Percentiles rank a stretch among this genome's conserved stretches.
Conservation (phyloP, 192 early-diverging fungal species). For the Coemansia sp. region DNA sequence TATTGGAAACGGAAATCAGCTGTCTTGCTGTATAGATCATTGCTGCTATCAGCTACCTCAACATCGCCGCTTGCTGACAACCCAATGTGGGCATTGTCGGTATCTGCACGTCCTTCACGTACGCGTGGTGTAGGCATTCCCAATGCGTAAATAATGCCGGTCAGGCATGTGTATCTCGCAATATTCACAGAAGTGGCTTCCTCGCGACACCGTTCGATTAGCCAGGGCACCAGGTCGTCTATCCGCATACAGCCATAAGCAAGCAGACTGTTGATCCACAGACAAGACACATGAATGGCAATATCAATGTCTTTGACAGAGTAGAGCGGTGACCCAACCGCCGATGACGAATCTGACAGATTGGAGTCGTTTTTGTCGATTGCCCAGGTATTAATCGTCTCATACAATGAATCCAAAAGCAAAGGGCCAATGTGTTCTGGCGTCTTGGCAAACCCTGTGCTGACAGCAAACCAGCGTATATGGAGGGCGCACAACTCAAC, state of each 20-base stretch:
- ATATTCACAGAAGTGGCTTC: constrained; percentile 7
- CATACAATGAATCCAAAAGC: constrained; percentile 12
- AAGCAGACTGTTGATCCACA: constrained; percentile 27
- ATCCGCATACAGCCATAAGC: constrained; percentile 31
- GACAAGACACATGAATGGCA: constrained; percentile 11
- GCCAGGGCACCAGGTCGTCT: constrained; percentile 35
- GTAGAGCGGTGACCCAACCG: constrained; percentile 8
- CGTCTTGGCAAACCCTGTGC: constrained; percentile 16
- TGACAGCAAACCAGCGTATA: constrained; percentile 27
- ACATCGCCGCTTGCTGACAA: not conserved
- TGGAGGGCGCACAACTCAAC: constrained; percentile 32
- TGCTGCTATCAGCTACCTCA: not conserved
- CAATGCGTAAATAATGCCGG: constrained; percentile 30
- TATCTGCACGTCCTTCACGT: not conserved
- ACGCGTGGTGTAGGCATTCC: constrained; percentile 13
- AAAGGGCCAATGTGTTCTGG: constrained; percentile 12
- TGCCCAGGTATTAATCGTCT: constrained; percentile 15
- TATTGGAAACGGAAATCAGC: constrained; percentile 14
- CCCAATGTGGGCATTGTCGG: not conserved
- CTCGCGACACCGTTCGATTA: constrained; percentile 23
- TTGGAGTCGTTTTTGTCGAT: constrained; percentile 4
- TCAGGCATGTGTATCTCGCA: constrained; percentile 23
- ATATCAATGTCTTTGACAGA: constrained; percentile 18
- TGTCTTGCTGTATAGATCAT: not conserved
- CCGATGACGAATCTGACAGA: not conserved